A percentile compares a stretch with the other conserved stretches of the same genome.
Conservation (phyloP, 2,329 filamentous ascomycete genomes). For the Xylariaceae sp. region DNA sequence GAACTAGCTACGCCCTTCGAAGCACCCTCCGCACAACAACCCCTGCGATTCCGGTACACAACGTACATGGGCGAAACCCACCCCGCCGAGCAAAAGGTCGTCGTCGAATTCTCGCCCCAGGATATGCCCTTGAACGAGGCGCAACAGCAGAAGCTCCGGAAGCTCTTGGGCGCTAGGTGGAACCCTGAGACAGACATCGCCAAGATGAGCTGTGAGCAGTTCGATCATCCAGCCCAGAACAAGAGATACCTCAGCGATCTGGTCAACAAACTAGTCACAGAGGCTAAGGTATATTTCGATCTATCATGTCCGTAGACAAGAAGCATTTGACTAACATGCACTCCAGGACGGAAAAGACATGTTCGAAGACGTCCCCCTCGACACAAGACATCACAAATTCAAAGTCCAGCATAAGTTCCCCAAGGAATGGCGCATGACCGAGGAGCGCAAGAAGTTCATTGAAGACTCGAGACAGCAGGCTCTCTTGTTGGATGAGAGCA, state of each 20-base stretch:
- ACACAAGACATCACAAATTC: constrained; percentile 78
- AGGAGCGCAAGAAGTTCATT: constrained; percentile 64
- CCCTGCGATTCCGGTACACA: constrained; percentile 93
- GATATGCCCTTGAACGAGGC: constrained; percentile 68
- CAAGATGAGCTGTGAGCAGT: constrained; percentile 89
- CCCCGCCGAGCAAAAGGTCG: constrained; percentile 88
- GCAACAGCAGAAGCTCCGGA: constrained; percentile 79
- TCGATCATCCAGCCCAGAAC: constrained; percentile 88
- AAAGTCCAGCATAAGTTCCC: constrained; percentile 72
- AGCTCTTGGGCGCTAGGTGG: constrained; percentile 81
- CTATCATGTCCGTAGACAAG: constrained; percentile 8
- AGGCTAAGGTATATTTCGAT: constrained; percentile 59
- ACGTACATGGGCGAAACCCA: constrained; percentile 94
- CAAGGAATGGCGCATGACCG: constrained; percentile 75
- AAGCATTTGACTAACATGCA: not conserved
- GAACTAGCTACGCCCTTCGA: constrained; percentile 81
- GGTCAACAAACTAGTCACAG: constrained; percentile 67
- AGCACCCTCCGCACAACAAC: constrained; percentile 63
- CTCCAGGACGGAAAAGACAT: constrained; percentile 67
- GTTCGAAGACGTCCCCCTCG: constrained; percentile 86
- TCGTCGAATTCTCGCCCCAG: constrained; percentile 78
- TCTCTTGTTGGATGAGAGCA: constrained; percentile 53
- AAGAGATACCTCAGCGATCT: constrained; percentile 88
- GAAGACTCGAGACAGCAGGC: constrained; percentile 55
- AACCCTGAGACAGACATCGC: constrained; percentile 79